A percentile compares a stretch with the other conserved stretches of the same genome.
Evolutionary conservation across 768 basidiomycete species (phyloP).

Genomic region (Suillus ampliporus): DNA sequence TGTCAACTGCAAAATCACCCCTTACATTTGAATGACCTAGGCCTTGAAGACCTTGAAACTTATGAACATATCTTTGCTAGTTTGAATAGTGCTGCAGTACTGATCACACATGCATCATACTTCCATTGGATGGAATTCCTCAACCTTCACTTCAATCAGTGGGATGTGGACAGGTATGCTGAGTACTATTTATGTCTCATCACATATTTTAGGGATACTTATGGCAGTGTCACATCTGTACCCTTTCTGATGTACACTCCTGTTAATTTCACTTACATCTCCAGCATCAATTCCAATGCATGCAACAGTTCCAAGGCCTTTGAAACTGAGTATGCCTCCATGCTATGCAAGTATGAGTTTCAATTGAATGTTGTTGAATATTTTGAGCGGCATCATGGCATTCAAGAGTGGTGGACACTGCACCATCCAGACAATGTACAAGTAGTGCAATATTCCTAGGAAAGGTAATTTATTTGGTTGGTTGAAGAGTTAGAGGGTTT

Average conservation of each 20-base stretch:
- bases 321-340: constrained; percentile 25
- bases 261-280: constrained; percentile 16
- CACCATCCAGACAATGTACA: constrained; percentile 29
- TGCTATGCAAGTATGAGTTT: constrained; percentile 23
- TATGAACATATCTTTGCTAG: constrained; percentile 23
- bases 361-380: background rate
- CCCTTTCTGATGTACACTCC: constrained; percentile 24
- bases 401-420: constrained; percentile 35
- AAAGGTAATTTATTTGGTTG: constrained; percentile 30
- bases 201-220: constrained; percentile 12
- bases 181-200: background rate
- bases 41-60: constrained; percentile 26
- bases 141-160: constrained; percentile 15
- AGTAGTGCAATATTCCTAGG: constrained; percentile 10
- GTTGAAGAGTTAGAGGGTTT: constrained; percentile 41
- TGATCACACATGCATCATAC: constrained; percentile 14
- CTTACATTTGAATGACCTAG: constrained; percentile 18
- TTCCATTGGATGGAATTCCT: constrained; percentile 28
- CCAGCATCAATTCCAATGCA: constrained; percentile 19
- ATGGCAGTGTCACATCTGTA: constrained; percentile 14
- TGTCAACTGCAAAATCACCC: constrained; percentile 25
- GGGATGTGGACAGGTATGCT: constrained; percentile 9
- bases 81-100: constrained; percentile 13
- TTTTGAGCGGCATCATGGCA: constrained; percentile 29
- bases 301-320: constrained; percentile 24